Percentiles rank a stretch among this genome's conserved stretches.
phyloP scores from a whole-genome alignment of 495 filamentous ascomycete species.

The Darksidea phi region DNA sequence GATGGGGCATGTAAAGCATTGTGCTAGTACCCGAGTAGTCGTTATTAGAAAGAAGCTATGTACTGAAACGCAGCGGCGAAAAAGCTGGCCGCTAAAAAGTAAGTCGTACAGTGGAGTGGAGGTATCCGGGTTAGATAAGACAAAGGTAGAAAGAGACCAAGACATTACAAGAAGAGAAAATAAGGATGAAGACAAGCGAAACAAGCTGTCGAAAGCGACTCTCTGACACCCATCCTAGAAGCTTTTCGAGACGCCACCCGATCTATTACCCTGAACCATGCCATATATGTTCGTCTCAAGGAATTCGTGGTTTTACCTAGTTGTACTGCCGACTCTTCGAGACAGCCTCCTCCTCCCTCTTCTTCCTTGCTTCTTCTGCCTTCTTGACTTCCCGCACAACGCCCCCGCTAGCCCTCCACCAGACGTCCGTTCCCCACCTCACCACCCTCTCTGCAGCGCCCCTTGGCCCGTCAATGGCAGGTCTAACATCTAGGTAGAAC shows the following conservation, averaged over 20 bases:
- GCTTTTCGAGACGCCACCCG: not conserved
- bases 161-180: not conserved
- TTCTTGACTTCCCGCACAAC: constrained; percentile 40
- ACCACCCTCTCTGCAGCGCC: constrained; percentile 78
- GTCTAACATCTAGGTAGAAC: constrained; percentile 95
- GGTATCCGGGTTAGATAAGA: not conserved
- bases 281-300: not conserved
- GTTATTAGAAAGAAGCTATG: not conserved
- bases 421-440: constrained; percentile 89
- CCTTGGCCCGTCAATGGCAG: constrained; percentile 80
- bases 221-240: too few relatives aligned
- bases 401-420: constrained; percentile 82
- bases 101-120: not conserved
- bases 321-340: not conserved
- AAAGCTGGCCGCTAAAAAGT: not conserved
- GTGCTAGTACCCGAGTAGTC: not conserved
- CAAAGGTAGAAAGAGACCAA: not conserved
- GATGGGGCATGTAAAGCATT: too few relatives aligned
- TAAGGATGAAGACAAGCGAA: not conserved
- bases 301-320: not conserved
- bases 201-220: too few relatives aligned
- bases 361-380: constrained; percentile 27
- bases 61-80: not conserved
- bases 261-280: not conserved
- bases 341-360: constrained; percentile 13